Conservation (phyloP, 208 protist species). For the Trichomonas gallinae region DNA sequence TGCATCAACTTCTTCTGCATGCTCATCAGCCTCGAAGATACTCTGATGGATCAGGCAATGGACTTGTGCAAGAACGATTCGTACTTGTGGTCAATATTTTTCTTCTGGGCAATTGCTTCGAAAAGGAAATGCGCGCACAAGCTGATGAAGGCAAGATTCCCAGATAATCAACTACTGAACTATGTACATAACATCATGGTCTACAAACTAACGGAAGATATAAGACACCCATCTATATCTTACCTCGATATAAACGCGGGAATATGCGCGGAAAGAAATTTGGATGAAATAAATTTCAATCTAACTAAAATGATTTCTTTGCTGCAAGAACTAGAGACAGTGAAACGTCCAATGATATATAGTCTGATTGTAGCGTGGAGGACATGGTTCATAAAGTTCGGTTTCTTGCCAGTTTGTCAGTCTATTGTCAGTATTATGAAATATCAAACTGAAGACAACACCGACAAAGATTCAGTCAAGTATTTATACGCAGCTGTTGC, state of each 20-base stretch:
- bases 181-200: not conserved
- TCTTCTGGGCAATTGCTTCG: not conserved
- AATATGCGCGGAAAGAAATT: not conserved
- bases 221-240: not conserved
- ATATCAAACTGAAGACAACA: not conserved
- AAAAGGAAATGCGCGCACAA: not conserved
- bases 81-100: not conserved
- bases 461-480: not conserved
- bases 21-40: not conserved
- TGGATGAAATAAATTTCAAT: not conserved
- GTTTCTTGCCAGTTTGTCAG: not conserved
- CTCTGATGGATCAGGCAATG: not conserved
- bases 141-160: not conserved
- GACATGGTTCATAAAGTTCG: not conserved
- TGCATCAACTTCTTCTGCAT: not conserved
- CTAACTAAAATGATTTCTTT: not conserved
- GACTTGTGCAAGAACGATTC: not conserved
- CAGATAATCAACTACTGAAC: not conserved
- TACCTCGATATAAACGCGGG: not conserved
- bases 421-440: not conserved
- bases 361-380: not conserved
- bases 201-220: not conserved
- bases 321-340: not conserved
- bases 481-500: not conserved
- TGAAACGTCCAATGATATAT: not conserved